A percentile compares a stretch with the other conserved stretches of the same genome.
Conservation (phyloP, 2,329 filamentous ascomycete genomes). For the Thermoascus crustaceus region DNA sequence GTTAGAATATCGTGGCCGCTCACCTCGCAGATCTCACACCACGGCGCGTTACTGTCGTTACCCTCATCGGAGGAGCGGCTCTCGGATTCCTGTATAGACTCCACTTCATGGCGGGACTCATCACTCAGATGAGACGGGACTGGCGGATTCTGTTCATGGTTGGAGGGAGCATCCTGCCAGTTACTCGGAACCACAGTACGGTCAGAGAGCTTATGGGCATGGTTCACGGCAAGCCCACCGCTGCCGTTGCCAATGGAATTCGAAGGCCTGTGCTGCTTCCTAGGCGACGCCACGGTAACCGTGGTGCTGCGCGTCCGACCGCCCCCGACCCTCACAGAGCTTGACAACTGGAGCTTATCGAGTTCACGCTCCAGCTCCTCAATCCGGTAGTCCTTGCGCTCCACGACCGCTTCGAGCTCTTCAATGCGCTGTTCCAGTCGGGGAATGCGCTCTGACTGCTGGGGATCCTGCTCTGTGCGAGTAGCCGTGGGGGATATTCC, state of each 20-base stretch:
- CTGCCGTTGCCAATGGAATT: conserved; percentile 19
- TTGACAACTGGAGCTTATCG: conserved; percentile 32
- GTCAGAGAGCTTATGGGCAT: conserved; percentile 34
- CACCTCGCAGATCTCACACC: conserved; percentile 95
- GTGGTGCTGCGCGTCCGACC: conserved; percentile 29
- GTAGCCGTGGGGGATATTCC: conserved; percentile 11
- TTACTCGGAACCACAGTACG: conserved; percentile 35
- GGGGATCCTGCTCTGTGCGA: conserved; percentile 38
- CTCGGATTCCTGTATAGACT: conserved; percentile 35
- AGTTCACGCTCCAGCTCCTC: conserved; percentile 81
- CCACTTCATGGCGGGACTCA: conserved; percentile 24
- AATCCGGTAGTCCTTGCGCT: conserved; percentile 65
- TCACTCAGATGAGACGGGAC: conserved; percentile 20
- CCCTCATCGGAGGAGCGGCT: conserved; percentile 54
- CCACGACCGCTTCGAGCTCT: conserved; percentile 64
- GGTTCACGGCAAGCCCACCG: conserved; percentile 19
- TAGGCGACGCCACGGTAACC: conserved; percentile 23
- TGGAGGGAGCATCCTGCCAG: conserved; percentile 28
- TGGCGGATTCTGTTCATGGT: conserved; percentile 16
- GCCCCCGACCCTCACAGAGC: conserved; percentile 10
- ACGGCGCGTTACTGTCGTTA: conserved; percentile 63
- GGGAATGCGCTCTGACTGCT: conserved; percentile 48
- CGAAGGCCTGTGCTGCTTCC: conserved; percentile 26
- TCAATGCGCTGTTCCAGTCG: conserved; percentile 72
- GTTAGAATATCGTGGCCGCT: conserved; percentile 87